Conservation (phyloP, 192 early-diverging fungal species). For the Mortierella hygrophila region DNA sequence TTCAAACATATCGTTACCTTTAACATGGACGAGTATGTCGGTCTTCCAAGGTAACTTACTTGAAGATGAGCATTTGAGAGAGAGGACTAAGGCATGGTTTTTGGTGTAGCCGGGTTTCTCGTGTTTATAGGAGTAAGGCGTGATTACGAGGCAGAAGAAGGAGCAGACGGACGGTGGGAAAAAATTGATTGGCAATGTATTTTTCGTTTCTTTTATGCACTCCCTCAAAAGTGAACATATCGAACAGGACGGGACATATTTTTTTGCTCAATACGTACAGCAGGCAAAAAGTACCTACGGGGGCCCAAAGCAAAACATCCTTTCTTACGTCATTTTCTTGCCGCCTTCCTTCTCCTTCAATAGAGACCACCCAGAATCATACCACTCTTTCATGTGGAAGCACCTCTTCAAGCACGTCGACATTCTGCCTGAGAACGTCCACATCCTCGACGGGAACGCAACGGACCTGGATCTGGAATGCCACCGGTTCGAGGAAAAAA, state of each 20-base stretch:
- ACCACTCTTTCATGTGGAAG: constrained; percentile 93
- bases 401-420: constrained; percentile 89
- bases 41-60: constrained; percentile 70
- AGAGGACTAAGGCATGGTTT: background rate
- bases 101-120: background rate
- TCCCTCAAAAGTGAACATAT: background rate
- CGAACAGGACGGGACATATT: background rate
- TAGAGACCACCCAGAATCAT: constrained; percentile 86
- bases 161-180: background rate
- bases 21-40: constrained; percentile 93
- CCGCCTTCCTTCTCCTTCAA: background rate
- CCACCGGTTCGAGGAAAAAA: constrained; percentile 81
- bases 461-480: constrained; percentile 85
- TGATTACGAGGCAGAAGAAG: background rate
- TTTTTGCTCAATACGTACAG: constrained; percentile 5
- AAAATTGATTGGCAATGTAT: background rate
- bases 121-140: background rate
- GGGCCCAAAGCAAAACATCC: background rate
- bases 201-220: background rate
- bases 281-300: background rate
- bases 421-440: constrained; percentile 83
- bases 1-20: constrained; percentile 87
- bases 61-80: background rate
- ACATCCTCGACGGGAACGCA: constrained; percentile 89
- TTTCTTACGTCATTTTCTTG: background rate